phyloP scores from a whole-genome alignment of 768 basidiomycete species.

The Tephrocybe sp. region DNA sequence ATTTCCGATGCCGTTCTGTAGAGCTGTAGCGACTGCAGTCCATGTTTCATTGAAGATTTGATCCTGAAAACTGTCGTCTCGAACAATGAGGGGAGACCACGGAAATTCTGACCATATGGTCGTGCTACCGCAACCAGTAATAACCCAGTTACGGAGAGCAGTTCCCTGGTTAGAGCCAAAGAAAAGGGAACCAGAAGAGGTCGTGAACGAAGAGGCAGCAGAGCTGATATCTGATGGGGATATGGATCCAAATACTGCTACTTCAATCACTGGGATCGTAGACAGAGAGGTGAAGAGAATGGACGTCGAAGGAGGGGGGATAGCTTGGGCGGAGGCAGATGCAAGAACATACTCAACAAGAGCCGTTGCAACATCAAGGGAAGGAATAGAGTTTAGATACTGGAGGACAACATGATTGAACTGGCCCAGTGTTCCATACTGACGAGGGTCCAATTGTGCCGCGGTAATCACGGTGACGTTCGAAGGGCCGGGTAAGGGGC shows the following conservation, averaged over 20 bases:
- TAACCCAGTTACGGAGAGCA: slow-evolving; percentile 55
- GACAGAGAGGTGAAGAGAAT: slow-evolving; percentile 40
- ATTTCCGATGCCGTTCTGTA: slow-evolving; percentile 27
- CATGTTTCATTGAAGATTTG: slow-evolving; percentile 48
- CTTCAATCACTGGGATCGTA: slow-evolving; percentile 54
- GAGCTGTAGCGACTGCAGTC: slow-evolving; percentile 40
- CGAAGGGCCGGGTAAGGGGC: slow-evolving; percentile 41
- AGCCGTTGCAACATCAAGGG: slow-evolving; percentile 42
- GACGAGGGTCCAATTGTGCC: slow-evolving; percentile 43
- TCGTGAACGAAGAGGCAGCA: slow-evolving; percentile 51
- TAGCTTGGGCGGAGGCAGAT: slow-evolving; percentile 27
- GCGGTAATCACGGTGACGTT: slow-evolving; percentile 28
- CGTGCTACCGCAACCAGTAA: slow-evolving; percentile 34
- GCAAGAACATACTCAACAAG: slow-evolving; percentile 49
- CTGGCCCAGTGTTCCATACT: slow-evolving; percentile 55
- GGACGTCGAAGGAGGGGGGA: slow-evolving; percentile 42
- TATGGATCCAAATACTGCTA: slow-evolving; percentile 63
- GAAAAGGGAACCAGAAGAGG: slow-evolving; percentile 49
- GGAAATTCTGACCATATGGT: slow-evolving; percentile 57
- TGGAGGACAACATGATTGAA: slow-evolving; percentile 58
- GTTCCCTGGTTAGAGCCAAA: slow-evolving; percentile 56
- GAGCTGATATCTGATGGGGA: slow-evolving; percentile 45
- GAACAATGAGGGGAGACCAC: slow-evolving; percentile 48
- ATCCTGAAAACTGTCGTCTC: slow-evolving; percentile 47
- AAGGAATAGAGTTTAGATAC: slow-evolving; percentile 53